These are phyloP conservation scores for Plantago major DNA, from an alignment of 257 asterid species.

Conservation along the genomic window DNA sequence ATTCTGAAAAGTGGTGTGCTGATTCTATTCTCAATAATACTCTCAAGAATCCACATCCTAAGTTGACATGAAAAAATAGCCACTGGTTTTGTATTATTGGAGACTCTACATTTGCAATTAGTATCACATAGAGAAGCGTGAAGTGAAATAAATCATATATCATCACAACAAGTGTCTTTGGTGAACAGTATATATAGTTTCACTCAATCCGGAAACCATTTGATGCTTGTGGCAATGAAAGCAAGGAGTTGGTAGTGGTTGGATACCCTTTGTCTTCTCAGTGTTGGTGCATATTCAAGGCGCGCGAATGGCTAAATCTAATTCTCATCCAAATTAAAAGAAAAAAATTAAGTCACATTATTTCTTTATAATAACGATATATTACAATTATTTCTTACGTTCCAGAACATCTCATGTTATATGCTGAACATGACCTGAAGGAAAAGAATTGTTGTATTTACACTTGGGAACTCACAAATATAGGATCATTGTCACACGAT, in stretches of 20 bases:
- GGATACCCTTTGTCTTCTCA: not conserved
- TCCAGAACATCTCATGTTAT: too few species aligned
- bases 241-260: not conserved
- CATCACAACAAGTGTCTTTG: not conserved
- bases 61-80: constrained; percentile 37
- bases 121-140: not conserved
- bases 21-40: constrained; percentile 44
- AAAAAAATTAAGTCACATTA: too few species aligned
- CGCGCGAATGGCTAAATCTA: too few species aligned
- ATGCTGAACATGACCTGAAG: too few species aligned
- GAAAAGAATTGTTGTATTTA: too few species aligned
- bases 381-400: too few species aligned
- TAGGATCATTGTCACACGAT: too few species aligned
- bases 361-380: too few species aligned
- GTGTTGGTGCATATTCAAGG: too few species aligned
- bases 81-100: constrained; percentile 42
- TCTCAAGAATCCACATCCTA: constrained; percentile 40
- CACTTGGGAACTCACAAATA: too few species aligned
- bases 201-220: not conserved
- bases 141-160: constrained; percentile 5
- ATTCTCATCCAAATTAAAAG: too few species aligned
- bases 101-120: constrained; percentile 4
- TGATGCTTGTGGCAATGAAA: not conserved
- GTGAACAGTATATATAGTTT: not conserved
- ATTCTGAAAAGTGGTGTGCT: constrained; percentile 25